A percentile compares a stretch with the other conserved stretches of the same genome.
Evolutionary conservation across 1,284 basidiomycete species (phyloP).

Genomic region (Puccinia horiana): DNA sequence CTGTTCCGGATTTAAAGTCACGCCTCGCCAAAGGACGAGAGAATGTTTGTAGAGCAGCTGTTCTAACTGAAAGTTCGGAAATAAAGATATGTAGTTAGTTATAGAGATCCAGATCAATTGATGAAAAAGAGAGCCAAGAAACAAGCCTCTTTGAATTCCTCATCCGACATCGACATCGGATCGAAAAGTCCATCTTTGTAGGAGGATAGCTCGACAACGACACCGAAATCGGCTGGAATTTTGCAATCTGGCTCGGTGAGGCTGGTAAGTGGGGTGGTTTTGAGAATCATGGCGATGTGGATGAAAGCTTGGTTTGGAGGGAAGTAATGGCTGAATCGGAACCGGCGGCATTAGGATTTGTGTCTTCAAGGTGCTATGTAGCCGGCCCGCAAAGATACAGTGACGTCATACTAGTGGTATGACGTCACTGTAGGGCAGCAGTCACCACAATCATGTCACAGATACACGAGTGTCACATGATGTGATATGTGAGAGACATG

Average conservation of each 20-base stretch:
- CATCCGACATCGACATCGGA: slow-evolving; percentile 22
- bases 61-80: slow-evolving; percentile 50
- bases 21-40: slow-evolving; percentile 56
- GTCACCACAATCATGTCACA: too few relatives aligned
- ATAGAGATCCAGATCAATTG: not conserved
- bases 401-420: too few relatives aligned
- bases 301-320: too few relatives aligned
- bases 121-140: not conserved
- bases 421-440: too few relatives aligned
- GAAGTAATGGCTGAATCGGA: too few relatives aligned
- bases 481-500: too few relatives aligned
- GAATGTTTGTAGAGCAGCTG: slow-evolving; percentile 56
- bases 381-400: too few relatives aligned
- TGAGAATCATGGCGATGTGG: slow-evolving; percentile 21
- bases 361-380: too few relatives aligned
- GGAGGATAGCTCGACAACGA: slow-evolving; percentile 25
- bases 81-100: not conserved
- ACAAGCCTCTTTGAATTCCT: slow-evolving; percentile 23
- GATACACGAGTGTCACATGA: too few relatives aligned
- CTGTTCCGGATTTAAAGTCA: slow-evolving; percentile 53
- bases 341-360: too few relatives aligned
- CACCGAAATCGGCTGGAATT: slow-evolving; percentile 29
- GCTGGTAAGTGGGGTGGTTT: slow-evolving; percentile 4
- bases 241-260: not conserved
- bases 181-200: slow-evolving; percentile 22